phyloP scores from a whole-genome alignment of 73 alveolate species.

The Breviolum minutum region DNA sequence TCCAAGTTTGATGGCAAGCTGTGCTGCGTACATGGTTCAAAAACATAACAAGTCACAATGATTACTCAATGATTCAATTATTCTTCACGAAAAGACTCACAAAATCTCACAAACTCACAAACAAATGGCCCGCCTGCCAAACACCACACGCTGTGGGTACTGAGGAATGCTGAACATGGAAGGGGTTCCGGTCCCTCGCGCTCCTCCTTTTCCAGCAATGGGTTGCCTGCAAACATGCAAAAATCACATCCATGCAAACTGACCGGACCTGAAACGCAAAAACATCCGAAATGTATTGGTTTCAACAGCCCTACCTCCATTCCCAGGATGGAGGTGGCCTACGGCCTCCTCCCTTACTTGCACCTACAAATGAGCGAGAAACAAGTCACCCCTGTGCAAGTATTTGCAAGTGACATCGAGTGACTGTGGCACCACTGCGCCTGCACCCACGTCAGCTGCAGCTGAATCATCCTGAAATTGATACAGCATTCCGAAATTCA shows the following conservation, averaged over 20 bases:
- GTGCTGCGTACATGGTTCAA: no score
- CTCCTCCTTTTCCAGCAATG: conserved; percentile 10
- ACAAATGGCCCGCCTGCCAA: background rate
- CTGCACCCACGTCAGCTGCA: no score
- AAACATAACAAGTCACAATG: no score
- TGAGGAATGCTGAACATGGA: background rate
- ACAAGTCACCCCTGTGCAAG: background rate
- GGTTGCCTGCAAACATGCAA: conserved; percentile 5
- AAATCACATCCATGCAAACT: background rate
- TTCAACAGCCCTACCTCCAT: conserved; percentile 10
- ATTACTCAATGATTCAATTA: no score
- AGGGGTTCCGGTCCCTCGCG: background rate
- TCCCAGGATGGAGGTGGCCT: background rate
- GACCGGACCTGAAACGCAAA: background rate
- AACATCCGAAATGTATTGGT: background rate
- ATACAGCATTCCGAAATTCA: no score
- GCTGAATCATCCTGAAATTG: no score
- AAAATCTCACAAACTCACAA: background rate
- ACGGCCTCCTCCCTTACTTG: conserved; percentile 1
- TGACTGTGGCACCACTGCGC: no score
- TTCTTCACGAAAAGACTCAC: background rate
- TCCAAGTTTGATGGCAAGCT: no score
- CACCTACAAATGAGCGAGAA: background rate
- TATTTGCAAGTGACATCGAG: background rate
- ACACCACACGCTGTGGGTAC: conserved; percentile 37